These are phyloP conservation scores for Pythium insidiosum DNA, from an alignment of 352 stramenopile genomes.

Conservation along the genomic window DNA sequence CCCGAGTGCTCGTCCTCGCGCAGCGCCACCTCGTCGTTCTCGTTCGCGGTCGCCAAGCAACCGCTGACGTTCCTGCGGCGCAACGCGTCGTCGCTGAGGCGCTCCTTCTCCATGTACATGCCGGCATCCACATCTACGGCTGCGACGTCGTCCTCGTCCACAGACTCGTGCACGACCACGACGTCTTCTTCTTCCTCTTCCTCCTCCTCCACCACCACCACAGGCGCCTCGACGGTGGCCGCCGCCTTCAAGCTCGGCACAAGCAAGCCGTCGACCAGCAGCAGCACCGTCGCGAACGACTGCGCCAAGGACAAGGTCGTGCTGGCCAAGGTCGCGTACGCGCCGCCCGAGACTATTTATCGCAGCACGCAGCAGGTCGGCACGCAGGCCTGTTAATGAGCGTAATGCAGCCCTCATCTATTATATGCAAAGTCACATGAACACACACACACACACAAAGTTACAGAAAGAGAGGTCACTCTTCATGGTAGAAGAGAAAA, in stretches of 20 bases:
- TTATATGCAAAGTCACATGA: too few relatives aligned
- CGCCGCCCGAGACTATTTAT: conserved; percentile 13
- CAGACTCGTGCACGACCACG: too few relatives aligned
- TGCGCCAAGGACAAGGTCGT: conserved; percentile 60
- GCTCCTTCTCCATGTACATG: conserved; percentile 55
- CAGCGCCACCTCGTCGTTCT: too few relatives aligned
- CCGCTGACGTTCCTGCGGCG: conserved; percentile 60
- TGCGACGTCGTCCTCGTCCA: conserved; percentile 25
- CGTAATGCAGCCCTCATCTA: too few relatives aligned
- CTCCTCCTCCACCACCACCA: conserved; percentile 20
- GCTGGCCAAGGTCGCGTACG: conserved; percentile 33
- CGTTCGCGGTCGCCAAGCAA: conserved; percentile 59
- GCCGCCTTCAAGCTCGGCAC: too few relatives aligned
- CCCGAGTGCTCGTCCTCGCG: neutral
- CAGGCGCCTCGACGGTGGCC: too few relatives aligned
- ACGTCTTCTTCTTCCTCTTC: conserved; percentile 25
- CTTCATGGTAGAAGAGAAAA: too few relatives aligned
- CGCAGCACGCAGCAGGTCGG: too few relatives aligned
- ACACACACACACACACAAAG: too few relatives aligned
- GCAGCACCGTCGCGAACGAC: conserved; percentile 23
- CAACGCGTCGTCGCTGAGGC: conserved; percentile 55
- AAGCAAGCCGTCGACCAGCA: conserved; percentile 18
- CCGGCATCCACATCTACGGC: conserved; percentile 19
- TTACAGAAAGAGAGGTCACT: too few relatives aligned
- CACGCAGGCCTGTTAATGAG: too few relatives aligned